A percentile compares a stretch with the other conserved stretches of the same genome.
phyloP scores from a whole-genome alignment of 2,329 filamentous ascomycete genomes.

The Boeremia lycopersici region DNA sequence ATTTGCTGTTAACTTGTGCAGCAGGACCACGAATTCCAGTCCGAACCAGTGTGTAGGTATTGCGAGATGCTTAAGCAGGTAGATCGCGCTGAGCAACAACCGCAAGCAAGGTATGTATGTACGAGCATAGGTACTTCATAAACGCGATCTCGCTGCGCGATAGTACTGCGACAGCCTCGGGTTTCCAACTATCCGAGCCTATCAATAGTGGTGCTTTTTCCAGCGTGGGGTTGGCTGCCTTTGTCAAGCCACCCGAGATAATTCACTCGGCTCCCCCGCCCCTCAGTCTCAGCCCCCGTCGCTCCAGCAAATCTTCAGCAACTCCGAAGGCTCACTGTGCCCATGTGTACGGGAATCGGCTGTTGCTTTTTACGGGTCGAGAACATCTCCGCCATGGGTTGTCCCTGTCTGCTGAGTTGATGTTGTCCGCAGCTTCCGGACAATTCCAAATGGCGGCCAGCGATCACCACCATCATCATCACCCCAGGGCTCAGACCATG shows the following conservation, averaged over 20 bases:
- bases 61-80: too few relatives aligned
- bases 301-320: not conserved
- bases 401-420: not conserved
- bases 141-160: too few relatives aligned
- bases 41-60: too few relatives aligned
- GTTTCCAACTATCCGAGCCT: too few relatives aligned
- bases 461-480: not conserved
- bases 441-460: slow-evolving; percentile 9
- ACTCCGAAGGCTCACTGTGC: not conserved
- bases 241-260: not conserved
- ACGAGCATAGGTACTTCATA: too few relatives aligned
- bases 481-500: not conserved
- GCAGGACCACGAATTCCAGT: too few relatives aligned
- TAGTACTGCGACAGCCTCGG: too few relatives aligned
- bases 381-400: not conserved
- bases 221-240: too few relatives aligned
- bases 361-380: not conserved
- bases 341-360: not conserved
- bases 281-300: not conserved
- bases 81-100: too few relatives aligned
- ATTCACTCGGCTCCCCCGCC: not conserved
- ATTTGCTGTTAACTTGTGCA: too few relatives aligned
- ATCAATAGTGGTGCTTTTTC: too few relatives aligned
- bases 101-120: too few relatives aligned
- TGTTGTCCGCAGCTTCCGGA: not conserved